phyloP scores from a whole-genome alignment of 169 alveolate genomes.

The Eimeria brunetti region DNA sequence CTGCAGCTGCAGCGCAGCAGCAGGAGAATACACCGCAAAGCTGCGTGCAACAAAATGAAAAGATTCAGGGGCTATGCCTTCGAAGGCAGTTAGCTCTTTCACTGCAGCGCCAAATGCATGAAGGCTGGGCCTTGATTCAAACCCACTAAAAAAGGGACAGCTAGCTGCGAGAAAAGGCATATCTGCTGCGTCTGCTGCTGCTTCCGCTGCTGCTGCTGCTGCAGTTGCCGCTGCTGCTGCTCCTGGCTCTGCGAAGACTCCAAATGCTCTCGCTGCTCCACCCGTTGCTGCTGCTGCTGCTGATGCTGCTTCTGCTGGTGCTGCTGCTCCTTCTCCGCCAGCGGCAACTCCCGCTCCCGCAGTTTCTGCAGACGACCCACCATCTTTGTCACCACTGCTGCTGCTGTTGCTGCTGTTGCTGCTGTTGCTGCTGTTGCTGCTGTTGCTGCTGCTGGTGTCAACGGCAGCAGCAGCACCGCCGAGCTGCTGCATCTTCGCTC shows the following conservation, averaged over 20 bases:
- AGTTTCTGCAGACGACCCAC: background rate
- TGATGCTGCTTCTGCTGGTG: background rate
- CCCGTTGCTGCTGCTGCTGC: background rate
- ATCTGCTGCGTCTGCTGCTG: constrained; percentile 64
- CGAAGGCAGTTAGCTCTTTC: background rate
- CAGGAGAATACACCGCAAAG: constrained; percentile 63
- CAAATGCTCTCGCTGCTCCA: background rate
- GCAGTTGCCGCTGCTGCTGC: background rate
- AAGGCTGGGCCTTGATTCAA: background rate
- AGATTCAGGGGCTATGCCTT: constrained; percentile 13
- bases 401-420: constrained; percentile 25
- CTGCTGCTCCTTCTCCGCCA: background rate
- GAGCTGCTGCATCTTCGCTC: background rate
- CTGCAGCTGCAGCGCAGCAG: constrained; percentile 50
- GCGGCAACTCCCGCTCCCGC: background rate
- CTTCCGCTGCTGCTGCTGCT: constrained; percentile 23
- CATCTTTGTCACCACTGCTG: background rate
- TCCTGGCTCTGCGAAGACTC: background rate
- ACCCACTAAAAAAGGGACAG: constrained; percentile 41
- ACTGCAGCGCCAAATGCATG: constrained; percentile 14
- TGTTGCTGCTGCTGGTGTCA: background rate
- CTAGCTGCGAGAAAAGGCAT: constrained; percentile 19
- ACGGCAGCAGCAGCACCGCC: constrained; percentile 2
- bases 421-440: constrained; percentile 29
- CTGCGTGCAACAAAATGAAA: constrained; percentile 5